Evolutionary conservation across 352 stramenopile genomes (phyloP).

Genomic region (Phytophthora hybrid): DNA sequence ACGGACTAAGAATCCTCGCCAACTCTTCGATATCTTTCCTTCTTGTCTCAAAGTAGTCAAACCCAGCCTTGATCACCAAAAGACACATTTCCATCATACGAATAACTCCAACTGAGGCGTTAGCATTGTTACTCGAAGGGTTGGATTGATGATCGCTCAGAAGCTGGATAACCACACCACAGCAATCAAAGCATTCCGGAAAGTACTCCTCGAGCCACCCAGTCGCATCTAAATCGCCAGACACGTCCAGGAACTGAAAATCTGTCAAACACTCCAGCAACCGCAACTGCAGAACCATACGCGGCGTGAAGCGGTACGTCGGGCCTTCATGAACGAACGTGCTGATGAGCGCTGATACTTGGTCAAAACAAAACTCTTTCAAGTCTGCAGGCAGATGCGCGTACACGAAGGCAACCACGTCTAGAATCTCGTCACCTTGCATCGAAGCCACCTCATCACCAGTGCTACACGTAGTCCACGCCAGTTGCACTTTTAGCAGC

Average conservation of each 20-base stretch:
- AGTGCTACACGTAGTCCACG: background rate
- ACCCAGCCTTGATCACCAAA: conserved; percentile 23
- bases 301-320: conserved; percentile 8
- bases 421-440: background rate
- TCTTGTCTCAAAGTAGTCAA: conserved; percentile 24
- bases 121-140: background rate
- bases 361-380: conserved; percentile 14
- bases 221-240: conserved; percentile 3
- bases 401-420: conserved; percentile 5
- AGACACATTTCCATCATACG: conserved; percentile 31
- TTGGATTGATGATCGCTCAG: conserved; percentile 1
- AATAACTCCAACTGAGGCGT: conserved; percentile 9
- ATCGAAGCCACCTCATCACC: background rate
- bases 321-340: conserved; percentile 22
- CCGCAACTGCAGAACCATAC: conserved; percentile 16
- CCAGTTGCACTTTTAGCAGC: background rate
- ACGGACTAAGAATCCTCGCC: conserved; percentile 14
- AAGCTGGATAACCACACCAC: conserved; percentile 20
- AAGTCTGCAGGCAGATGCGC: conserved; percentile 1
- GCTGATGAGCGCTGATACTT: conserved; percentile 20
- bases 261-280: conserved; percentile 16
- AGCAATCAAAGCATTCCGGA: conserved; percentile 26
- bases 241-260: conserved; percentile 15
- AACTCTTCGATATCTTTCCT: conserved; percentile 15
- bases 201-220: conserved; percentile 22